Percentiles rank a stretch among this genome's conserved stretches.
phyloP scores from a whole-genome alignment of 495 filamentous ascomycete genomes.

The Neurospora discreta region DNA sequence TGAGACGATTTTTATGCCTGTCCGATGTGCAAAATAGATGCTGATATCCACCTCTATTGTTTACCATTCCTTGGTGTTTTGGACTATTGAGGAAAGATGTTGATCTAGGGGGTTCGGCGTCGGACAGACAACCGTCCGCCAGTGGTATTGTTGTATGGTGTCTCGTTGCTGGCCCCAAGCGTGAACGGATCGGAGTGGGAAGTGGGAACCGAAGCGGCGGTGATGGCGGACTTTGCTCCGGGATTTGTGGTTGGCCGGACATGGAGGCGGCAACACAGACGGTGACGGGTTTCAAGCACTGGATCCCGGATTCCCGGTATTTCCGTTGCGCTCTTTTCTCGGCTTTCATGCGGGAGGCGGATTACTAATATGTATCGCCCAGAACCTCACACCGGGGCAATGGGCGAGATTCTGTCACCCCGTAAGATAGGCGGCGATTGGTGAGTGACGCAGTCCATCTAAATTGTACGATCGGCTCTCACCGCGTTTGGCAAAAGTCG shows the following conservation, averaged over 20 bases:
- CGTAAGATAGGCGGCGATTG: not conserved
- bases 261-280: not conserved
- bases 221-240: not conserved
- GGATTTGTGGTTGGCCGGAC: not conserved
- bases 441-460: not conserved
- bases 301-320: not conserved
- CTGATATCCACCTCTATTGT: not conserved
- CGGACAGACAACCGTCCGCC: not conserved
- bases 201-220: not conserved
- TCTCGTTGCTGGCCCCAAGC: not conserved
- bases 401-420: not conserved
- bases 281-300: not conserved
- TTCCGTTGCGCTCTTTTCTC: not conserved
- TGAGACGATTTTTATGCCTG: not conserved
- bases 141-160: not conserved
- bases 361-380: not conserved
- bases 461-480: not conserved
- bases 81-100: not conserved
- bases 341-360: not conserved
- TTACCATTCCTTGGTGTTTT: not conserved
- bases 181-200: not conserved
- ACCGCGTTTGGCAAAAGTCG: not conserved
- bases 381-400: too few species aligned
- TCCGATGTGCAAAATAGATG: not conserved
- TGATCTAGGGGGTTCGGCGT: not conserved